phyloP scores from a whole-genome alignment of 345 rosid genomes.

The Dovyalis caffra region DNA sequence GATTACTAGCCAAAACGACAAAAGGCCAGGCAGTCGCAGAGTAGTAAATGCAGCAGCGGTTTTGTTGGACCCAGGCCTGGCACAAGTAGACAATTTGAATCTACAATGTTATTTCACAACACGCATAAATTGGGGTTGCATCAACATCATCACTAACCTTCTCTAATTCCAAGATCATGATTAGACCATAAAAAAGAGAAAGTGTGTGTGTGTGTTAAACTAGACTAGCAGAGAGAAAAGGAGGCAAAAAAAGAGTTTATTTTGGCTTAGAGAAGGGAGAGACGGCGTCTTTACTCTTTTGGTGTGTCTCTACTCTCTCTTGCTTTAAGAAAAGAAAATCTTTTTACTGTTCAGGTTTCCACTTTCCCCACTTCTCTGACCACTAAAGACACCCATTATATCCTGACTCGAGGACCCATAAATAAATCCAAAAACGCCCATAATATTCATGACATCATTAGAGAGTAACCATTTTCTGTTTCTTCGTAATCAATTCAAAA shows the following conservation, averaged over 20 bases:
- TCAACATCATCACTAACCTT: slow-evolving; percentile 14
- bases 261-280: neutral
- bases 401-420: slow-evolving; percentile 24
- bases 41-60: slow-evolving; percentile 22
- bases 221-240: neutral
- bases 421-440: neutral
- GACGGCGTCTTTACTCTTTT: neutral
- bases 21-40: slow-evolving; percentile 11
- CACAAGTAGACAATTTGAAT: slow-evolving; percentile 38
- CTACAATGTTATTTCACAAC: slow-evolving; percentile 17
- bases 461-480: neutral
- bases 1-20: slow-evolving; percentile 26
- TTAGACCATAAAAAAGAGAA: slow-evolving; percentile 4
- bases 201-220: neutral
- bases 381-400: slow-evolving; percentile 42
- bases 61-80: slow-evolving; percentile 34
- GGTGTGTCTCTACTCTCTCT: neutral
- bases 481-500: neutral
- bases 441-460: neutral
- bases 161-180: slow-evolving; percentile 22
- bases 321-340: slow-evolving; percentile 24
- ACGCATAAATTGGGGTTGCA: slow-evolving; percentile 1
- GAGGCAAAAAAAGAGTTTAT: neutral
- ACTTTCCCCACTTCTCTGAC: slow-evolving; percentile 70
- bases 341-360: slow-evolving; percentile 50